A percentile compares a stretch with the other conserved stretches of the same genome.
Conservation (phyloP, 2,329 filamentous ascomycete species). For the Botrytis aclada region DNA sequence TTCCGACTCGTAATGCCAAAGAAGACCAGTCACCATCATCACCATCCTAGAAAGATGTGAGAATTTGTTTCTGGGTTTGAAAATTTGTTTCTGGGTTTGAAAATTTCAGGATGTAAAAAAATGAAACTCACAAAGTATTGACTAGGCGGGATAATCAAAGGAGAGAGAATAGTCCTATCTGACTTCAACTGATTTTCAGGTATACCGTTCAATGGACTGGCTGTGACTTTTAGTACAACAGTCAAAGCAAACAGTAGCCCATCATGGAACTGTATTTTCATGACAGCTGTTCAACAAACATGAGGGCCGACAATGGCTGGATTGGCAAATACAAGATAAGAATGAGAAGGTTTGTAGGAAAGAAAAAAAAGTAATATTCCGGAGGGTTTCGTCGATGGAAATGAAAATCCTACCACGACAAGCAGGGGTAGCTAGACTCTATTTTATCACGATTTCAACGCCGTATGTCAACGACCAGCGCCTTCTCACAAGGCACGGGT, state of each 20-base stretch:
- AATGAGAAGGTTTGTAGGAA: neutral
- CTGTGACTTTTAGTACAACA: constrained; percentile 3
- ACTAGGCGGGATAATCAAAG: constrained; percentile 27
- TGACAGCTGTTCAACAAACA: constrained; percentile 15
- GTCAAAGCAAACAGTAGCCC: constrained; percentile 7
- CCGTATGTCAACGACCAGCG: neutral
- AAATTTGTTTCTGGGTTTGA: neutral
- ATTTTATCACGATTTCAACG: neutral
- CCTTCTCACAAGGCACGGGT: neutral
- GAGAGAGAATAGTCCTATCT: constrained; percentile 13
- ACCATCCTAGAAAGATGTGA: constrained; percentile 48
- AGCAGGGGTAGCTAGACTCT: neutral
- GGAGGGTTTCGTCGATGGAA: neutral
- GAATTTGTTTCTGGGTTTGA: neutral
- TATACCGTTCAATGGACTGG: neutral
- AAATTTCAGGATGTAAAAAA: neutral
- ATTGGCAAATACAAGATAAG: neutral
- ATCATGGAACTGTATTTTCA: constrained; percentile 15
- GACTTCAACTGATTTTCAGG: neutral
- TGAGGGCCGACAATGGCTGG: constrained; percentile 4
- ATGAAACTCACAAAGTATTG: constrained; percentile 25
- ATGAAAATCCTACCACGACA: neutral
- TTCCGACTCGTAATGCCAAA: constrained; percentile 57
- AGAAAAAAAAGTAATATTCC: neutral
- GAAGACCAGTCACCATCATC: constrained; percentile 70